These are phyloP conservation scores for Aspergillus unguis DNA, from an alignment of 2,329 filamentous ascomycete species.

Conservation along the genomic window DNA sequence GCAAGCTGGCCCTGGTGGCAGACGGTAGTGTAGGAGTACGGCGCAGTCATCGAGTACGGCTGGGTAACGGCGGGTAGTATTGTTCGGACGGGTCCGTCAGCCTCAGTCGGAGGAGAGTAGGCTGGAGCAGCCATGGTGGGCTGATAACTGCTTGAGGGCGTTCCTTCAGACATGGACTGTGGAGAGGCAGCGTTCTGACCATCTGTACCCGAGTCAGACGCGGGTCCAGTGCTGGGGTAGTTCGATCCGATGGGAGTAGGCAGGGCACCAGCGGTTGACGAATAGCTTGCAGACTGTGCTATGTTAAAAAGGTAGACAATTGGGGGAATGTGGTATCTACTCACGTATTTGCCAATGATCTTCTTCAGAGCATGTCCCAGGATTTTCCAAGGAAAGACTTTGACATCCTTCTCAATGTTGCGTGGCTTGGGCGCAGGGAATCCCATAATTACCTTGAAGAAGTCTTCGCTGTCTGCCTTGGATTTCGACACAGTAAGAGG, in stretches of 20 bases:
- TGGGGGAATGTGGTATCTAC: conserved; percentile 34
- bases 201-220: conserved; percentile 49
- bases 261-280: conserved; percentile 57
- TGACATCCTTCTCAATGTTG: conserved; percentile 99
- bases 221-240: conserved; percentile 40
- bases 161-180: conserved; percentile 47
- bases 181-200: conserved; percentile 48
- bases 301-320: background rate
- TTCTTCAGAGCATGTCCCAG: conserved; percentile 86
- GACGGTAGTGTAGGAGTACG: conserved; percentile 33
- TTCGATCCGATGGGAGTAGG: conserved; percentile 38
- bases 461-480: conserved; percentile 88
- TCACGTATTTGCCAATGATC: conserved; percentile 94
- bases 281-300: conserved; percentile 62
- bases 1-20: conserved; percentile 28
- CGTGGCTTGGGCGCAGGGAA: conserved; percentile 92
- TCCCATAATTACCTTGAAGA: conserved; percentile 98
- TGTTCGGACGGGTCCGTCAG: conserved; percentile 31
- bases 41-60: conserved; percentile 29
- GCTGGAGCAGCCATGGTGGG: conserved; percentile 41
- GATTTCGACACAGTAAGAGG: conserved; percentile 91
- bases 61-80: conserved; percentile 31
- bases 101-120: conserved; percentile 43
- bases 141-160: conserved; percentile 44
- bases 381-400: conserved; percentile 96